phyloP scores from a whole-genome alignment of 768 basidiomycete genomes.

The Lyophyllum atratum region DNA sequence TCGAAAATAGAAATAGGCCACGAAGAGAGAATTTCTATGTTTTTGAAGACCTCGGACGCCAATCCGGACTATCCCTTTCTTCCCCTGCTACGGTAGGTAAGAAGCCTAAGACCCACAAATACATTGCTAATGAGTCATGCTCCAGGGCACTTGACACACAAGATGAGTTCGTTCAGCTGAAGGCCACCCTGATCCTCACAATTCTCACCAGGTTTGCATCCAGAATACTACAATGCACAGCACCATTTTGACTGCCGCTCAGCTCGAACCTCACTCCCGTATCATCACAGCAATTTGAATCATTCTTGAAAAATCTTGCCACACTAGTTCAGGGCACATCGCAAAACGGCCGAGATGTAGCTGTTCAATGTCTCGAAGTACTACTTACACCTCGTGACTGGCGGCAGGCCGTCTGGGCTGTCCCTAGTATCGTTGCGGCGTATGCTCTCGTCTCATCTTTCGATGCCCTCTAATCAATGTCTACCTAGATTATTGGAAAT shows the following conservation, averaged over 20 bases:
- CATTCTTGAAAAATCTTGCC: slow-evolving; percentile 64
- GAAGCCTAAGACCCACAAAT: neutral
- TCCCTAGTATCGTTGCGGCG: slow-evolving; percentile 70
- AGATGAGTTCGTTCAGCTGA: slow-evolving; percentile 96
- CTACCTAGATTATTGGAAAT: slow-evolving; percentile 77
- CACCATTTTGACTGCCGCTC: neutral
- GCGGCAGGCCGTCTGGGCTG: slow-evolving; percentile 79
- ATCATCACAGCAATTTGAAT: slow-evolving; percentile 52
- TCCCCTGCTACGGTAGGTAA: slow-evolving; percentile 69
- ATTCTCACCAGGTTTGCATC: slow-evolving; percentile 73
- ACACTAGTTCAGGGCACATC: slow-evolving; percentile 62
- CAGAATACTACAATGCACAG: neutral
- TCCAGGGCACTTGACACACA: slow-evolving; percentile 76
- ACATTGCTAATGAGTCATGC: slow-evolving; percentile 14
- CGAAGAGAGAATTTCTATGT: slow-evolving; percentile 82
- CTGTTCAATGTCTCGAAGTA: slow-evolving; percentile 88
- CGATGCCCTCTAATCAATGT: neutral
- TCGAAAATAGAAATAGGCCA: slow-evolving; percentile 79
- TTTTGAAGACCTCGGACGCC: slow-evolving; percentile 58
- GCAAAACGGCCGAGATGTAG: slow-evolving; percentile 79
- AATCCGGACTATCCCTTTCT: slow-evolving; percentile 81
- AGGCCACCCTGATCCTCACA: slow-evolving; percentile 84
- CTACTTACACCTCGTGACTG: slow-evolving; percentile 81
- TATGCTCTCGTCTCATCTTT: slow-evolving; percentile 27
- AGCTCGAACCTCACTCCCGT: slow-evolving; percentile 55